These are phyloP conservation scores for Phytophthora crassamura DNA, from an alignment of 352 stramenopile species.

Conservation along the genomic window DNA sequence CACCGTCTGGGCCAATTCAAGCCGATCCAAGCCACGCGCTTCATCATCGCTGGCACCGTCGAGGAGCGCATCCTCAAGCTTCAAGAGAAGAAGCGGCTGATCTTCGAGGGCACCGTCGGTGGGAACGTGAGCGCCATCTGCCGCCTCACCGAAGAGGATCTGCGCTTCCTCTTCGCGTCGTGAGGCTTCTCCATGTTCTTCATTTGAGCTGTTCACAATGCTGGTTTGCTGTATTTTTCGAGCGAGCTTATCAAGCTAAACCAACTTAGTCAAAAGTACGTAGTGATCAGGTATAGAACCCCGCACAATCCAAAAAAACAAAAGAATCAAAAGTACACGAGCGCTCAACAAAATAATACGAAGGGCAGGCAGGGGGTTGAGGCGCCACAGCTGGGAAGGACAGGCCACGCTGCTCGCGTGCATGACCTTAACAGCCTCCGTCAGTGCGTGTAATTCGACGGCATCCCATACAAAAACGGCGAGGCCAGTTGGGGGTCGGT, in stretches of 20 bases:
- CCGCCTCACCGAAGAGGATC: constrained; percentile 94
- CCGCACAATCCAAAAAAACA: constrained; percentile 32
- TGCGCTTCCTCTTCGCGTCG: constrained; percentile 92
- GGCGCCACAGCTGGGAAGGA: constrained; percentile 19
- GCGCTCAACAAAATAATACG: constrained; percentile 45
- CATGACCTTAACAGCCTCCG: constrained; percentile 15
- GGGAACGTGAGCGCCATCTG: constrained; percentile 89
- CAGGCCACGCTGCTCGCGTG: constrained; percentile 18
- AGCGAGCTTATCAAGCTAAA: constrained; percentile 26
- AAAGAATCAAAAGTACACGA: constrained; percentile 42
- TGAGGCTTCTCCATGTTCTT: neutral
- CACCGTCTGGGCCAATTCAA: constrained; percentile 98
- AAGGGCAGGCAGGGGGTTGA: constrained; percentile 28
- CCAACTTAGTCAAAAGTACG: constrained; percentile 34
- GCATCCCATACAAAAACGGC: constrained; percentile 49
- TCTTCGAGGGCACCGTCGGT: constrained; percentile 99
- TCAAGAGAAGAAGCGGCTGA: constrained; percentile 93
- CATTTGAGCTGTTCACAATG: constrained; percentile 31
- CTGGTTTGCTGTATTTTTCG: constrained; percentile 43
- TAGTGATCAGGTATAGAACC: constrained; percentile 35
- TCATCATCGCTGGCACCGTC: constrained; percentile 98
- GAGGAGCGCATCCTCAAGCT: constrained; percentile 99
- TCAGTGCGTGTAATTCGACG: constrained; percentile 37
- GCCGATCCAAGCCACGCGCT: constrained; percentile 96
- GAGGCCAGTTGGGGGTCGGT: constrained; percentile 39